These are phyloP conservation scores for Teratosphaeria gauchensis DNA, from an alignment of 2,329 filamentous ascomycete species.

Conservation along the genomic window DNA sequence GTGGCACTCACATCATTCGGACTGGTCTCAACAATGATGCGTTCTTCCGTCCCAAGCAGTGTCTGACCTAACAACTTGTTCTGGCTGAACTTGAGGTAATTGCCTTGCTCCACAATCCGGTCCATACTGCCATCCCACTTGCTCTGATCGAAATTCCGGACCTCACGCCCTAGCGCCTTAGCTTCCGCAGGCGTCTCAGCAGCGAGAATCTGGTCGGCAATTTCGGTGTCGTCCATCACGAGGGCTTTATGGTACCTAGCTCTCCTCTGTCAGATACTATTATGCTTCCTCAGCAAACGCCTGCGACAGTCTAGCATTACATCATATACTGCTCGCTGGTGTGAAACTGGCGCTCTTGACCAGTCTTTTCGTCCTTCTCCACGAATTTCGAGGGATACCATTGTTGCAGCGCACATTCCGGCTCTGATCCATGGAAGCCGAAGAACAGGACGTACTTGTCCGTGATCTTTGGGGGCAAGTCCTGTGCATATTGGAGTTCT, in stretches of 20 bases:
- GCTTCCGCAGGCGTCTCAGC: slow-evolving; percentile 16
- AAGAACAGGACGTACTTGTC: slow-evolving; percentile 17
- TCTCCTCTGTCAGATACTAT: too few species aligned
- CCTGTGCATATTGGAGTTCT: slow-evolving; percentile 9
- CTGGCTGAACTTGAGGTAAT: slow-evolving; percentile 26
- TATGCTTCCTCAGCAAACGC: too few species aligned
- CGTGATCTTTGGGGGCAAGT: slow-evolving; percentile 10
- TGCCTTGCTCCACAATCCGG: slow-evolving; percentile 24
- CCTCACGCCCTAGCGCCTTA: slow-evolving; percentile 23
- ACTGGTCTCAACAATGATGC: slow-evolving; percentile 27
- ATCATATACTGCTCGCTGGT: slow-evolving; percentile 26
- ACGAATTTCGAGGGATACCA: slow-evolving; percentile 16
- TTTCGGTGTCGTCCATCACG: slow-evolving; percentile 21
- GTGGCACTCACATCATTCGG: slow-evolving; percentile 25
- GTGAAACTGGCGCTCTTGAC: slow-evolving; percentile 8
- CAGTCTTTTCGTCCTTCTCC: slow-evolving; percentile 1
- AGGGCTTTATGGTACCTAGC: slow-evolving; percentile 22
- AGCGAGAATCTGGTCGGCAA: slow-evolving; percentile 20
- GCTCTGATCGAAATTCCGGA: slow-evolving; percentile 23
- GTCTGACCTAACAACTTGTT: slow-evolving; percentile 17
- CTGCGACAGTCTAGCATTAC: slow-evolving; percentile 5
- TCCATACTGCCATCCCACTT: slow-evolving; percentile 21
- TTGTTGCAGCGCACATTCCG: slow-evolving; percentile 15
- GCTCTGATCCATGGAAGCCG: slow-evolving; percentile 11
- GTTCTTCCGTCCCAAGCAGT: slow-evolving; percentile 23